phyloP scores from a whole-genome alignment of 805 yeast genomes.

The Pichia paraexigua region DNA sequence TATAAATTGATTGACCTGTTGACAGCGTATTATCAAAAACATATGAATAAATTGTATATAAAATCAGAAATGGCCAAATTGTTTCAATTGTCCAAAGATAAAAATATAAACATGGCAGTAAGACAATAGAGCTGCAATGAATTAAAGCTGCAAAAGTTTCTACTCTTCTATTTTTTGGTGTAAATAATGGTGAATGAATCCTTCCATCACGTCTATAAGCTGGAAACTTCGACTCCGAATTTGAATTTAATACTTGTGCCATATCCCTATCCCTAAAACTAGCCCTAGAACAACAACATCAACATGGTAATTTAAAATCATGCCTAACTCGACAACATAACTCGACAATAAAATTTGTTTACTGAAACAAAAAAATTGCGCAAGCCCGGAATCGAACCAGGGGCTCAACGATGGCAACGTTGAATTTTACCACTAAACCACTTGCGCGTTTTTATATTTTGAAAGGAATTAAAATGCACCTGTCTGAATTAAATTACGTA shows the following conservation, averaged over 20 bases:
- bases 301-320: background rate
- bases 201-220: slow-evolving; percentile 9
- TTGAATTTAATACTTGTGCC: background rate
- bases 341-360: background rate
- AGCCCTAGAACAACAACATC: background rate
- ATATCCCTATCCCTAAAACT: background rate
- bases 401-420: slow-evolving; percentile 25
- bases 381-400: slow-evolving; percentile 25
- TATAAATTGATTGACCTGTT: slow-evolving; percentile 57
- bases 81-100: slow-evolving; percentile 41
- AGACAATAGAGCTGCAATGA: slow-evolving; percentile 67
- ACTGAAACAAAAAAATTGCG: slow-evolving; percentile 10
- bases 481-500: too few species aligned
- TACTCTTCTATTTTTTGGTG: slow-evolving; percentile 47
- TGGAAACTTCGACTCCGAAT: background rate
- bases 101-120: slow-evolving; percentile 46
- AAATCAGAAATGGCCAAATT: slow-evolving; percentile 55
- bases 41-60: slow-evolving; percentile 57
- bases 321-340: background rate
- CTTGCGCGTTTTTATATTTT: slow-evolving; percentile 13
- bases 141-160: slow-evolving; percentile 64
- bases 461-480: too few species aligned
- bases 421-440: slow-evolving; percentile 24
- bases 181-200: slow-evolving; percentile 34
- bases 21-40: slow-evolving; percentile 57